Evolutionary conservation across 345 rosid species (phyloP).

Genomic region (Isatis tinctoria): DNA sequence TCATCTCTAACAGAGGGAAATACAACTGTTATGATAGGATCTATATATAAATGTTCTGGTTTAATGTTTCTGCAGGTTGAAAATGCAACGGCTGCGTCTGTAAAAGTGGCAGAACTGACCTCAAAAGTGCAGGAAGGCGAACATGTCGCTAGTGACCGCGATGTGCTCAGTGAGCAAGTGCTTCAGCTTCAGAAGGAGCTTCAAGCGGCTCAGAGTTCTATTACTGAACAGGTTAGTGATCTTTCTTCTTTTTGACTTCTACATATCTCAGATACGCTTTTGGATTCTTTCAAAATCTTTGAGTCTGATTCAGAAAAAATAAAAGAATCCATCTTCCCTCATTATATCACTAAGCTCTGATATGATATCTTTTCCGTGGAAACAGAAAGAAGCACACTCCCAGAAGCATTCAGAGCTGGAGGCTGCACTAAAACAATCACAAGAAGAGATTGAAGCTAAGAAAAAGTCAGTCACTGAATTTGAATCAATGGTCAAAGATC

Average conservation of each 20-base stretch:
- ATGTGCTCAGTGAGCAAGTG: slow-evolving; percentile 41
- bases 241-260: slow-evolving; percentile 3
- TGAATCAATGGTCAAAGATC: slow-evolving; percentile 57
- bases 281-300: neutral
- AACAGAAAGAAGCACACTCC: slow-evolving; percentile 52
- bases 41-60: neutral
- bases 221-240: slow-evolving; percentile 52
- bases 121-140: slow-evolving; percentile 49
- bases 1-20: neutral
- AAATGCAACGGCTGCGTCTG: slow-evolving; percentile 30
- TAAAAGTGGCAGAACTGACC: slow-evolving; percentile 40
- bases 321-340: neutral
- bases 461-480: slow-evolving; percentile 45
- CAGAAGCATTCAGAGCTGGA: slow-evolving; percentile 51
- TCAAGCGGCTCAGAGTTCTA: slow-evolving; percentile 38
- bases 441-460: slow-evolving; percentile 64
- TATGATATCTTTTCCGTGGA: slow-evolving; percentile 6
- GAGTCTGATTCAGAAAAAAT: neutral
- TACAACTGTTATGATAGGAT: neutral
- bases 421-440: slow-evolving; percentile 54
- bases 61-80: slow-evolving; percentile 37
- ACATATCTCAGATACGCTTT: slow-evolving; percentile 3
- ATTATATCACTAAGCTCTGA: slow-evolving; percentile 3
- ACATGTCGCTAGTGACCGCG: slow-evolving; percentile 38
- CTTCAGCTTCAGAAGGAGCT: slow-evolving; percentile 55